phyloP scores from a whole-genome alignment of 75 land plant species.

The Picea glauca region DNA sequence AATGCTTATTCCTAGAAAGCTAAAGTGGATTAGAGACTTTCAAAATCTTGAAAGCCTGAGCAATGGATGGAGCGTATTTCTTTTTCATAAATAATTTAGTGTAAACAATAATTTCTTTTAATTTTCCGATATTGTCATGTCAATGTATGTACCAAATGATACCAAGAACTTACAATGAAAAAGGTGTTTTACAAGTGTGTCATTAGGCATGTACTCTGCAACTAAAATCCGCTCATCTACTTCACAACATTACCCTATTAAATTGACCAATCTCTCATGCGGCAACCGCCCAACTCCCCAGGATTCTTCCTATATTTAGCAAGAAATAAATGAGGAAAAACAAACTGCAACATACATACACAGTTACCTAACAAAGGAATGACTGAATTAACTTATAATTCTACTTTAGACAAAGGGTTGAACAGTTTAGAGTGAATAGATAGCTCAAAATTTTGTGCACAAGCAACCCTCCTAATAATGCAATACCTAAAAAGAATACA shows the following conservation, averaged over 20 bases:
- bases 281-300: constrained; percentile 66
- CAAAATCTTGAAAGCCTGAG: background rate
- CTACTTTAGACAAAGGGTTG: background rate
- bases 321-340: constrained; percentile 2
- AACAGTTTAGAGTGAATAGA: background rate
- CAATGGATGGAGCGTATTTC: background rate
- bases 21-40: background rate
- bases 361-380: too few species aligned
- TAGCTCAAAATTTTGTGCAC: background rate
- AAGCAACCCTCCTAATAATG: background rate
- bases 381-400: too few species aligned
- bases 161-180: constrained; percentile 61
- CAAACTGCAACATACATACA: background rate
- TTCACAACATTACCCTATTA: constrained; percentile 80
- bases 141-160: background rate
- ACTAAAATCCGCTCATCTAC: constrained; percentile 67
- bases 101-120: background rate
- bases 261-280: constrained; percentile 69
- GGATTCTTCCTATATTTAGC: constrained; percentile 60
- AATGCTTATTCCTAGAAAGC: background rate
- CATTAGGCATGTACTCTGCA: constrained; percentile 74
- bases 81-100: background rate
- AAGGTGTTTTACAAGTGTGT: constrained; percentile 71
- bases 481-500: background rate
- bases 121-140: background rate